phyloP scores from a whole-genome alignment of 345 rosid species.

The Moricandia moricandioides region DNA sequence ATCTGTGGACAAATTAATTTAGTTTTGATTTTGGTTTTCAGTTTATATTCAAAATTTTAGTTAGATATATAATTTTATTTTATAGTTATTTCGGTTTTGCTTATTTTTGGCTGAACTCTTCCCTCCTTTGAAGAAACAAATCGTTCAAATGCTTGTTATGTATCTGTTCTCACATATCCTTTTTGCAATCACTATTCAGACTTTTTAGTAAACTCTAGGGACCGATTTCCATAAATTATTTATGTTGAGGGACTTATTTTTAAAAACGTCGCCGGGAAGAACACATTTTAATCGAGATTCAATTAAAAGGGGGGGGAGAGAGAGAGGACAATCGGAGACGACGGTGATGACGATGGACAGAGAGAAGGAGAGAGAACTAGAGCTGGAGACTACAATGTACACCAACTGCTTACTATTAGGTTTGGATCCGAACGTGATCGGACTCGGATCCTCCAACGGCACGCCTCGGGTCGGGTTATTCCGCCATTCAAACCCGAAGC shows the following conservation, averaged over 20 bases:
- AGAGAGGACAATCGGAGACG: slow-evolving; percentile 48
- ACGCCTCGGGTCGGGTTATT: slow-evolving; percentile 87
- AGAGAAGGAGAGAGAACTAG: slow-evolving; percentile 98
- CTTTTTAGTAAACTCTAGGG: neutral
- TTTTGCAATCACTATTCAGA: too few relatives aligned
- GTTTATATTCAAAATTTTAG: too few relatives aligned
- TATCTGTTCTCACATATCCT: too few relatives aligned
- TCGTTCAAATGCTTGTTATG: too few relatives aligned
- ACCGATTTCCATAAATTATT: neutral
- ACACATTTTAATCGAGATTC: slow-evolving; percentile 40
- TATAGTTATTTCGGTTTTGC: too few relatives aligned
- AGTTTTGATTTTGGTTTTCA: too few relatives aligned
- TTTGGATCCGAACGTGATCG: slow-evolving; percentile 89
- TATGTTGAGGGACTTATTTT: slow-evolving; percentile 17
- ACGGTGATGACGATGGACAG: slow-evolving; percentile 97
- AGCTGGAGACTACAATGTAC: slow-evolving; percentile 99
- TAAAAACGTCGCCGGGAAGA: slow-evolving; percentile 36
- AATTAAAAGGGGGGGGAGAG: slow-evolving; percentile 22
- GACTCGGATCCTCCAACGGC: slow-evolving; percentile 75
- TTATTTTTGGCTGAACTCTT: too few relatives aligned
- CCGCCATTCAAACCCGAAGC: slow-evolving; percentile 99
- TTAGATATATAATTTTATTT: too few relatives aligned
- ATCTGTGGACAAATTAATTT: too few relatives aligned
- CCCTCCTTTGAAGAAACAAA: too few relatives aligned
- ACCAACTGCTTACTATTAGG: slow-evolving; percentile 95